Evolutionary conservation across 2,329 filamentous ascomycete genomes (phyloP).

Genomic region (Neonectria punicea): DNA sequence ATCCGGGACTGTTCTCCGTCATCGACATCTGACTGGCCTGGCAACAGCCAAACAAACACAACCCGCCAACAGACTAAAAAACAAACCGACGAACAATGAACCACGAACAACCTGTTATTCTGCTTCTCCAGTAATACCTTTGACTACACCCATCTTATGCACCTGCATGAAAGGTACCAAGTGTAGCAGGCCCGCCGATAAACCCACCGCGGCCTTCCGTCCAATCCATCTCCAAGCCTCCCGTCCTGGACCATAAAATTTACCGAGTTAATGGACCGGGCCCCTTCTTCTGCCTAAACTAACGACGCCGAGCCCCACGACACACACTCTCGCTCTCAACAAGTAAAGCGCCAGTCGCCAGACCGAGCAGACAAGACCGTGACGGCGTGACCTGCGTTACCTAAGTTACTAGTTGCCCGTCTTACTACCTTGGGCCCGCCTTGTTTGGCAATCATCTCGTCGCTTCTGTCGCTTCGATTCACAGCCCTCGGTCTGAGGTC

Average conservation of each 20-base stretch:
- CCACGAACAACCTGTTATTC: neutral
- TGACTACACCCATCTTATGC: neutral
- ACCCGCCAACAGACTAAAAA: neutral
- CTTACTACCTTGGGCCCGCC: neutral
- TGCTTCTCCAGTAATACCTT: neutral
- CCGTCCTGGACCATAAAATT: conserved; percentile 33
- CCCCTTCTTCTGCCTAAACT: conserved; percentile 42
- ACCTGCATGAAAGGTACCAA: conserved; percentile 7
- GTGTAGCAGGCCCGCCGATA: conserved; percentile 27
- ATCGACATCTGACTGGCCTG: conserved; percentile 14
- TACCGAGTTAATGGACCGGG: conserved; percentile 38
- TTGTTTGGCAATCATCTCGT: neutral
- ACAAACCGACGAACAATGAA: neutral
- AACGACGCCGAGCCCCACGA: conserved; percentile 36
- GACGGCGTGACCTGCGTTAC: conserved; percentile 11
- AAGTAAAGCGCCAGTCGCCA: conserved; percentile 15
- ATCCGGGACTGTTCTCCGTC: neutral
- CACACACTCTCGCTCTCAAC: conserved; percentile 28
- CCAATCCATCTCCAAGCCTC: conserved; percentile 34
- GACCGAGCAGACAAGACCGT: conserved; percentile 1
- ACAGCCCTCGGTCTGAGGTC: conserved; percentile 5
- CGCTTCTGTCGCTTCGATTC: neutral
- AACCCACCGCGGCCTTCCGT: conserved; percentile 37
- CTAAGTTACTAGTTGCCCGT: neutral
- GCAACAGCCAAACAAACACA: neutral